Evolutionary conservation across 208 protist genomes (phyloP), one percentile per base, ranked within the genome.

Genomic region (Leptomonas pyrrhocoris): DNA sequence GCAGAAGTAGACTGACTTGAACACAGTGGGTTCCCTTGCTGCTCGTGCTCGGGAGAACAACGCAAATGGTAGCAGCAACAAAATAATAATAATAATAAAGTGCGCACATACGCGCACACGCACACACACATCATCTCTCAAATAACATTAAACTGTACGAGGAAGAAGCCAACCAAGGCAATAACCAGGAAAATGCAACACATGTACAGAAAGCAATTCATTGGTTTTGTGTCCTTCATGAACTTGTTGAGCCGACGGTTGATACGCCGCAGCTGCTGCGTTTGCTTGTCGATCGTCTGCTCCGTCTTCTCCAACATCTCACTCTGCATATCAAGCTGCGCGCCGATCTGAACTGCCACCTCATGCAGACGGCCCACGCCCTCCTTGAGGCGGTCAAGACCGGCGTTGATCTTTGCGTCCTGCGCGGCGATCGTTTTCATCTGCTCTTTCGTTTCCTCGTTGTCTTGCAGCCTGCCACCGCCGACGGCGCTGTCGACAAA

Each of bases 101-200:
- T n/a, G n/a, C n/a, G n/a, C n/a, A n/a, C n/a, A n/a, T n/a, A n/a
- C n/a, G n/a, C n/a, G n/a, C n/a, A n/a, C n/a, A 55, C 49, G 18
- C 23, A 11, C 8, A 43, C 11, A 7, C 40, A 43, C 40, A 43
- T 43, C 40, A 23, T 36, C 21, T 45, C 21, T 67, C 38, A 91
- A 62, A 91, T 83, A 27, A 91, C 80, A 53, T 93, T 83, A 63
- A 93, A 89, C 57, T 88, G 77, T 13, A 90, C 62, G 19, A 93
- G 74, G 48, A 88, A 85, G 57, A 90, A 90, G 27, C 88, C 83
- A 36, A 90, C 34, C 27, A 93, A 68, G 6, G 84, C 74, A 48
- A 93, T 58, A 46, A 90, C 74, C 18, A 93, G 82, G 38, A 90
- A 46, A 18, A 90, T 42, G 53, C 73, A 84, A 45, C 79, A 90